Conservation (phyloP, 495 filamentous ascomycete species). For the Neurospora sp. region DNA sequence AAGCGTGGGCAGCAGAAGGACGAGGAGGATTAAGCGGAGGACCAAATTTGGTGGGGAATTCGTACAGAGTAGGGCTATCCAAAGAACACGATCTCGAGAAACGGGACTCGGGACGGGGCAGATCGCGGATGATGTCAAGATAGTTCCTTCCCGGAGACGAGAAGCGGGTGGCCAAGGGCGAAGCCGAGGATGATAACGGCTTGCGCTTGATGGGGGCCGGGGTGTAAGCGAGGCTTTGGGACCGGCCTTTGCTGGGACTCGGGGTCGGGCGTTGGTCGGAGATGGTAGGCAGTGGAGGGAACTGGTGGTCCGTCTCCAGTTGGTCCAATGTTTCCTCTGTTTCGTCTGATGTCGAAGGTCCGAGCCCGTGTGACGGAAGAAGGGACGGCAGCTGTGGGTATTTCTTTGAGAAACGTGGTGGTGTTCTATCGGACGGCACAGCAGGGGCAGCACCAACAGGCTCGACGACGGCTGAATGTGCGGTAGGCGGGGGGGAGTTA, state of each 20-base stretch:
- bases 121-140: slow-evolving; percentile 23
- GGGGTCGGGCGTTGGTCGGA: slow-evolving; percentile 13
- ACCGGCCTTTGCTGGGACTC: slow-evolving; percentile 19
- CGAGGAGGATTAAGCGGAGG: slow-evolving; percentile 5
- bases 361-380: neutral
- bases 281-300: slow-evolving; percentile 13
- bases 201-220: slow-evolving; percentile 38
- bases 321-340: neutral
- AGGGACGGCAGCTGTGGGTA: neutral
- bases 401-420: neutral
- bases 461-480: neutral
- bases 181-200: slow-evolving; percentile 43
- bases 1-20: slow-evolving; percentile 8
- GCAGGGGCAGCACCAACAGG: neutral
- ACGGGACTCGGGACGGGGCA: slow-evolving; percentile 34
- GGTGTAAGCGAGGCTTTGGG: slow-evolving; percentile 21
- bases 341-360: neutral
- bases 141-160: slow-evolving; percentile 35
- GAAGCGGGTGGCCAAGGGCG: slow-evolving; percentile 37
- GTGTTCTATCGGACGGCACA: neutral
- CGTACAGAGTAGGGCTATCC: slow-evolving; percentile 48
- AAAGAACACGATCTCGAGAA: slow-evolving; percentile 40
- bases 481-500: neutral
- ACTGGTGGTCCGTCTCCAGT: slow-evolving; percentile 2
- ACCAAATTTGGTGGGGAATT: slow-evolving; percentile 29